A percentile compares a stretch with the other conserved stretches of the same genome.
Conservation (phyloP, 148 eudicot genomes). For the Beta vulgaris region DNA sequence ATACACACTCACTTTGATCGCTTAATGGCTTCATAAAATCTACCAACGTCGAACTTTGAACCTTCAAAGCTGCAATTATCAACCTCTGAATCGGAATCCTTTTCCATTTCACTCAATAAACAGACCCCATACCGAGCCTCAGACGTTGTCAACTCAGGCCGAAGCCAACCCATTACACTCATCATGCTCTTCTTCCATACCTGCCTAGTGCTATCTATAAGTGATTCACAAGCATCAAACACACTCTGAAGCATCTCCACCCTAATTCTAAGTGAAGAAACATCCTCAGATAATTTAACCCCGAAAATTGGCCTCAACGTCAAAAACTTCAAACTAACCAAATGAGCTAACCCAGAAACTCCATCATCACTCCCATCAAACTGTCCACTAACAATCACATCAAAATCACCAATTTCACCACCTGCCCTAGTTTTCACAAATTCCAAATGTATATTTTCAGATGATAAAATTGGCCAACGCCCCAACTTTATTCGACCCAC, state of each 20-base stretch:
- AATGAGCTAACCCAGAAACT: slow-evolving; percentile 72
- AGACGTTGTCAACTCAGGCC: slow-evolving; percentile 85
- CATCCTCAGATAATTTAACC: slow-evolving; percentile 33
- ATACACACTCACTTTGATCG: slow-evolving; percentile 76
- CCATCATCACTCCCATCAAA: slow-evolving; percentile 87
- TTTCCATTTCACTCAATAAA: slow-evolving; percentile 27
- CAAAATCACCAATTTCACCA: slow-evolving; percentile 35
- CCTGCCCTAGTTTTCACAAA: slow-evolving; percentile 32
- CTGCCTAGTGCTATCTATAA: slow-evolving; percentile 62
- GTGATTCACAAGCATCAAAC: slow-evolving; percentile 78
- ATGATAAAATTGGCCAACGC: slow-evolving; percentile 70
- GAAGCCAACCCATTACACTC: slow-evolving; percentile 86
- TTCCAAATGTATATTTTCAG: slow-evolving; percentile 52
- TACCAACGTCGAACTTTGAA: slow-evolving; percentile 64
- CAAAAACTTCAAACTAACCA: slow-evolving; percentile 58
- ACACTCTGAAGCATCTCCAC: slow-evolving; percentile 61
- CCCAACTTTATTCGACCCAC: slow-evolving; percentile 52
- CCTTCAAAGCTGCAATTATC: slow-evolving; percentile 27
- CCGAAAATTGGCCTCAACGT: slow-evolving; percentile 65
- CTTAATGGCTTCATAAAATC: slow-evolving; percentile 92
- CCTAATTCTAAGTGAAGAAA: slow-evolving; percentile 55
- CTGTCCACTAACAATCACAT: slow-evolving; percentile 57
- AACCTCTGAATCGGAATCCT: slow-evolving; percentile 19
- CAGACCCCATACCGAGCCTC: slow-evolving; percentile 69
- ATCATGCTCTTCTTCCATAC: slow-evolving; percentile 87